Evolutionary conservation across 2,329 filamentous ascomycete species (phyloP), one percentile per base, ranked within the genome.

Genomic region (Venturia oleaginea): DNA sequence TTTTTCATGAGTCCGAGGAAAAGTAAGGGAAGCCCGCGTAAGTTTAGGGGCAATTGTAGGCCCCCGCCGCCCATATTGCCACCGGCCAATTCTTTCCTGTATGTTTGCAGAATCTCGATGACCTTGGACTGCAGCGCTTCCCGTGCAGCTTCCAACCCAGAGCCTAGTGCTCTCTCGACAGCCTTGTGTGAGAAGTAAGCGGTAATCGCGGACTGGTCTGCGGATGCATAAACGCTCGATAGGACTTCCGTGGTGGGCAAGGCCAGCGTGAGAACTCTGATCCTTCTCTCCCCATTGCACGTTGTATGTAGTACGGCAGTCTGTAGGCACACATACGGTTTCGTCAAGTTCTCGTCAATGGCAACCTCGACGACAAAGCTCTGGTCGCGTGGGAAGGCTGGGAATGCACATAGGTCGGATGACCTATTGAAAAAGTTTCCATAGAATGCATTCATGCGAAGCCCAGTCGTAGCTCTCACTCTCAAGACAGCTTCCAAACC

Each of bases 391-490:
- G 94, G 94, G 81, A 99, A 97, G 0, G 94, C 92, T 1, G 94
- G 94, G 83, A 99, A 99, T 15, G 94, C 94, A 75, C 94, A 97
- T 38, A 99, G 85, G 78, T 99, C 94, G 19, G 92, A 97, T 74
- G 91, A 96, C 70, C 94, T 86, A 80, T 97, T 99, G 83, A 99
- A 99, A 78, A 99, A 99, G 80, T 99, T 99, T 69, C 94, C 94
- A 76, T 97, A 99, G 78, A 99, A 99, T 1, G 93, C 92, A 79
- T 88, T 96, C 90, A 97, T 97, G 63, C 94, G 87, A 66, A 99
- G 79, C 62, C 94, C 94, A 30, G 92, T 97, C 1, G 92, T 97
- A 22, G 94, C 94, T 69, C 94, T 88, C 46, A 99, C 94, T 74
- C 94, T 89, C 64, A 99, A 87, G 43, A 99, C 94, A 54, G 94